Conservation (phyloP, 352 stramenopile genomes). For the Phytophthora ramorum region DNA sequence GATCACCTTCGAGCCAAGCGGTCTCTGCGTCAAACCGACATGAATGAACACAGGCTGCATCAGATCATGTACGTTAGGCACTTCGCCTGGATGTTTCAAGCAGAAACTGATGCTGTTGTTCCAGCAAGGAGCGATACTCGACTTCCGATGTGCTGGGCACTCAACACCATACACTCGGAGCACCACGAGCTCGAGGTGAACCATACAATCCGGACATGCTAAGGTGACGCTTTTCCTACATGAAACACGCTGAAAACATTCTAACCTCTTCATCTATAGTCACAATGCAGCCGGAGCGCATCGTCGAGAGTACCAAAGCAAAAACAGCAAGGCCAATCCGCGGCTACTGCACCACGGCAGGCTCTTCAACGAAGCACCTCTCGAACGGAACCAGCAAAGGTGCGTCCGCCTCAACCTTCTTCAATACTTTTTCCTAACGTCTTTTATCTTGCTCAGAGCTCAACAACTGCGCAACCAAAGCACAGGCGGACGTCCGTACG, state of each 20-base stretch:
- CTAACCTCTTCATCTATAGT: conserved; percentile 17
- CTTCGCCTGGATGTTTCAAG: conserved; percentile 3
- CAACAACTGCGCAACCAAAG: conserved; percentile 82
- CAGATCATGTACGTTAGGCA: conserved; percentile 73
- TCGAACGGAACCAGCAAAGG: conserved; percentile 63
- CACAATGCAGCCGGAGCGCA: conserved; percentile 41
- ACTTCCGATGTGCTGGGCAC: conserved; percentile 61
- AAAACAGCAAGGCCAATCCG: conserved; percentile 54
- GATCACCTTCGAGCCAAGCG: conserved; percentile 59
- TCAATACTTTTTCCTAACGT: not conserved
- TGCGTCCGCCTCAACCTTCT: conserved; percentile 17
- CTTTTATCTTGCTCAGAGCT: conserved; percentile 39
- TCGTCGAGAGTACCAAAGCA: conserved; percentile 66
- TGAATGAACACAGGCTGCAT: conserved; percentile 68
- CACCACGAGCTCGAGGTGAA: conserved; percentile 41
- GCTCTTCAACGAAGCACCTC: conserved; percentile 74
- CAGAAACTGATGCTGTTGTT: conserved; percentile 13
- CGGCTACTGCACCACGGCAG: conserved; percentile 58
- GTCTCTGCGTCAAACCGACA: conserved; percentile 59
- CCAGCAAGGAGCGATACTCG: conserved; percentile 55
- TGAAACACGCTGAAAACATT: not conserved
- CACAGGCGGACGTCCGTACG: conserved; percentile 59
- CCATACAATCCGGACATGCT: conserved; percentile 58
- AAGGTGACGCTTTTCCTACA: conserved; percentile 20
- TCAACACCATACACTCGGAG: conserved; percentile 2